Evolutionary conservation across 345 rosid genomes (phyloP).

Genomic region (thale cress (Arabidopsis thaliana)): TAIR10.1 NC_003075.7:15114001-15114500

Average conservation of each 20-base stretch:
- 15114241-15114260: background rate
- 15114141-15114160: slow-evolving; percentile 27
- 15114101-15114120: slow-evolving; percentile 23
- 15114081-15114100: slow-evolving; percentile 6
- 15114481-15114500: slow-evolving; percentile 11
- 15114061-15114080: slow-evolving; percentile 31
- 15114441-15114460: slow-evolving; percentile 11
- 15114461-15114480: slow-evolving; percentile 34
- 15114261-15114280: slow-evolving; percentile 10
- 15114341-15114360: slow-evolving; percentile 24
- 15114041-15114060: slow-evolving; percentile 26
- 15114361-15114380: slow-evolving; percentile 22
- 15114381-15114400: slow-evolving; percentile 20
- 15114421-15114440: slow-evolving; percentile 29
- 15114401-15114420: slow-evolving; percentile 14
- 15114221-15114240: background rate
- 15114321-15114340: background rate
- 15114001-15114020: slow-evolving; percentile 16
- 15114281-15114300: background rate
- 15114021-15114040: slow-evolving; percentile 30
- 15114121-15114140: slow-evolving; percentile 16
- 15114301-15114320: background rate
- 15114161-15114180: slow-evolving; percentile 31
- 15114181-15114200: slow-evolving; percentile 11
- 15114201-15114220: background rate